Conservation (phyloP, 495 filamentous ascomycete genomes). For the Talaromyces liani region DNA sequence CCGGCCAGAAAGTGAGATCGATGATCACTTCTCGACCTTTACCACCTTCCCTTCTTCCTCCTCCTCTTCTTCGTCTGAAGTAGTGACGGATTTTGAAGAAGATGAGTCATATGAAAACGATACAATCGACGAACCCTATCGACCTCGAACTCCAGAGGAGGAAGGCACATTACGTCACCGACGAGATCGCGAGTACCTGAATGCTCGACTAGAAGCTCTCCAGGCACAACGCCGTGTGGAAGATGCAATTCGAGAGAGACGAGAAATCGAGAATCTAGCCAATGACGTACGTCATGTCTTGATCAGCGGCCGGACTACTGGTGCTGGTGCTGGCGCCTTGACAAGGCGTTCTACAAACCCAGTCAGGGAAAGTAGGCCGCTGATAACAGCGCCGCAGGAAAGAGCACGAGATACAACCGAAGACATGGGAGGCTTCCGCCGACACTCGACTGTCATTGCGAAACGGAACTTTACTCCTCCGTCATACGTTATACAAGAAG, state of each 20-base stretch:
- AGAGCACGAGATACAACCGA: background rate
- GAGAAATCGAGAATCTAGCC: background rate
- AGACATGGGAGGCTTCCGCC: background rate
- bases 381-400: background rate
- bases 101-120: background rate
- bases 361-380: background rate
- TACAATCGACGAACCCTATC: background rate
- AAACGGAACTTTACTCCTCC: background rate
- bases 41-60: background rate
- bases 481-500: constrained; percentile 2
- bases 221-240: background rate
- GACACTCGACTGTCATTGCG: constrained; percentile 1
- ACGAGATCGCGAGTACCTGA: background rate
- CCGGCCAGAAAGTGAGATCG: background rate
- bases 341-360: background rate
- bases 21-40: constrained; percentile 2
- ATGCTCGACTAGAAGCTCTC: constrained; percentile 1
- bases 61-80: background rate
- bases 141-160: background rate
- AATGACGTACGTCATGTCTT: background rate
- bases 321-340: background rate
- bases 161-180: background rate
- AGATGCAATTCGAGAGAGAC: background rate
- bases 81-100: background rate
- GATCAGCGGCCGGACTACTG: background rate